Evolutionary conservation across 2,329 filamentous ascomycete genomes (phyloP).

Genomic region (Talaromyces sp.): DNA sequence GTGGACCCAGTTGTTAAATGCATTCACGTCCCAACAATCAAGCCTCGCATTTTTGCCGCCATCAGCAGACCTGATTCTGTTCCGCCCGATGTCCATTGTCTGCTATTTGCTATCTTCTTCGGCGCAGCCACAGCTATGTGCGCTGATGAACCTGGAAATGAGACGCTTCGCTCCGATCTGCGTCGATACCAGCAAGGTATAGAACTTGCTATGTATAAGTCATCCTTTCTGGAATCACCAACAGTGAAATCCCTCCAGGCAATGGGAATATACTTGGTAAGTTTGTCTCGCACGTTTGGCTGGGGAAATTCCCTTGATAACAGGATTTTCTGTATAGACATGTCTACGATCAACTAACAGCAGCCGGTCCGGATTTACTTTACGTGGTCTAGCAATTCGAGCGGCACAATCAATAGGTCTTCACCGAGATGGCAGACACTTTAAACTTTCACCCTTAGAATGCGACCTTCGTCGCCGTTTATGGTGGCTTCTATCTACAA

Average conservation of each 20-base stretch:
- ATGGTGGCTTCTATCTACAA: slow-evolving; percentile 57
- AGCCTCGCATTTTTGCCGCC: slow-evolving; percentile 31
- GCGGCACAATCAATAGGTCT: slow-evolving; percentile 55
- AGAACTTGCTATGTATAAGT: slow-evolving; percentile 44
- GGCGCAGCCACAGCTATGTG: slow-evolving; percentile 24
- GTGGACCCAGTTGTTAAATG: slow-evolving; percentile 34
- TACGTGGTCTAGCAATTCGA: slow-evolving; percentile 56
- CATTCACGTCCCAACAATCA: slow-evolving; percentile 32
- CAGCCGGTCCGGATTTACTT: slow-evolving; percentile 46
- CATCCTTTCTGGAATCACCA: slow-evolving; percentile 46
- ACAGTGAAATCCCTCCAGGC: slow-evolving; percentile 37
- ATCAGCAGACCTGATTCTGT: slow-evolving; percentile 27
- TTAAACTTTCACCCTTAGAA: slow-evolving; percentile 54
- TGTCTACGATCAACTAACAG: slow-evolving; percentile 26
- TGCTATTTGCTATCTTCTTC: slow-evolving; percentile 34
- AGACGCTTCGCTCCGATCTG: slow-evolving; percentile 15
- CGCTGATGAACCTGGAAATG: slow-evolving; percentile 19
- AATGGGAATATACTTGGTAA: slow-evolving; percentile 43
- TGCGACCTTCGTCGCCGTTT: slow-evolving; percentile 57
- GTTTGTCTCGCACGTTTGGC: neutral
- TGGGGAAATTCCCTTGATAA: neutral
- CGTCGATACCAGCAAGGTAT: slow-evolving; percentile 31
- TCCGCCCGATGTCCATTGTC: slow-evolving; percentile 23
- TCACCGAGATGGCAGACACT: slow-evolving; percentile 56
- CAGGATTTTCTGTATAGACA: slow-evolving; percentile 11